These are phyloP conservation scores for Phaeosphaeria sp. DNA, from an alignment of 2,329 filamentous ascomycete species.

Conservation along the genomic window DNA sequence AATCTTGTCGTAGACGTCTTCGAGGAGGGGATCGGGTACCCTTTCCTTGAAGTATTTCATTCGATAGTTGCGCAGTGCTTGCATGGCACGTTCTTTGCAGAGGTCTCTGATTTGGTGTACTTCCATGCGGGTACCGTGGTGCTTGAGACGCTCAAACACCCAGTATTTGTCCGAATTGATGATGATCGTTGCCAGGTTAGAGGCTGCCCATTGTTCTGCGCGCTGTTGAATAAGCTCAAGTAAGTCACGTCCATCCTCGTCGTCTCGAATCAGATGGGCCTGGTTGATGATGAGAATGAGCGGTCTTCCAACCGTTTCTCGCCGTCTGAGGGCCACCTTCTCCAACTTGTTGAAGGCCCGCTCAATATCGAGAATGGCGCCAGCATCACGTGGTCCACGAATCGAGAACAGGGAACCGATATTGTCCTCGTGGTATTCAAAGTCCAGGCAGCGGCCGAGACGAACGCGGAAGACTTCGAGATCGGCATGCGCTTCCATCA, in stretches of 20 bases:
- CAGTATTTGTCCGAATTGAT: slow-evolving; percentile 99
- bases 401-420: slow-evolving; percentile 97
- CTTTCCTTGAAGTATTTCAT: slow-evolving; percentile 74
- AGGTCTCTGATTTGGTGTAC: slow-evolving; percentile 86
- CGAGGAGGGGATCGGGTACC: slow-evolving; percentile 62
- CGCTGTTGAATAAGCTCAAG: slow-evolving; percentile 94
- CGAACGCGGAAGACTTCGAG: slow-evolving; percentile 93
- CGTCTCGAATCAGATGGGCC: slow-evolving; percentile 86
- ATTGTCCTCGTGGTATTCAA: slow-evolving; percentile 97
- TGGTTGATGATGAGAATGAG: slow-evolving; percentile 95
- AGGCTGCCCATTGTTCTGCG: slow-evolving; percentile 94
- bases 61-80: slow-evolving; percentile 81
- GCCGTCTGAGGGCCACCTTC: slow-evolving; percentile 82
- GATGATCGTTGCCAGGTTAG: slow-evolving; percentile 87
- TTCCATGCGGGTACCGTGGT: slow-evolving; percentile 92
- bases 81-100: slow-evolving; percentile 76
- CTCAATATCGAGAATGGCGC: slow-evolving; percentile 92
- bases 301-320: slow-evolving; percentile 68
- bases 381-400: slow-evolving; percentile 87
- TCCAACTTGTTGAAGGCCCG: slow-evolving; percentile 97
- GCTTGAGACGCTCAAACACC: slow-evolving; percentile 95
- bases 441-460: slow-evolving; percentile 91
- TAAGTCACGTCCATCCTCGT: slow-evolving; percentile 90
- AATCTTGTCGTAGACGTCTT: slow-evolving; percentile 83
- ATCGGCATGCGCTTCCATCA: slow-evolving; percentile 96